A percentile compares a stretch with the other conserved stretches of the same genome.
phyloP scores from a whole-genome alignment of 345 rosid genomes.

The Jatropha curcas region DNA sequence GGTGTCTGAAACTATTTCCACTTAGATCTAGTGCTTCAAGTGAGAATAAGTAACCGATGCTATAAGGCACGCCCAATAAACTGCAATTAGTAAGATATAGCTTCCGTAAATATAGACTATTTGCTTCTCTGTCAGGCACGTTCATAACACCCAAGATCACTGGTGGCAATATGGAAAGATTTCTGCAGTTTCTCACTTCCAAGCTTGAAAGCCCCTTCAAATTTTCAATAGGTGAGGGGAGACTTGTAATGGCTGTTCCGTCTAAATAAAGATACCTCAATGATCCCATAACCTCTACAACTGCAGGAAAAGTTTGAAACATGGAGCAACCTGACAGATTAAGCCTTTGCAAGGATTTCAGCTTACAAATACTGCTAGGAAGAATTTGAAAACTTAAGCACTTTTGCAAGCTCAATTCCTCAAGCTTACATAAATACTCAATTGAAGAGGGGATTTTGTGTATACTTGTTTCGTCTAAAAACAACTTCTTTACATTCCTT shows the following conservation, averaged over 20 bases:
- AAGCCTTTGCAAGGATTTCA: conserved; percentile 5
- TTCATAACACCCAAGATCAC: too few species aligned
- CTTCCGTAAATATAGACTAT: not conserved
- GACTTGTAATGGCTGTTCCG: not conserved
- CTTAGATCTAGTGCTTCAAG: conserved; percentile 1
- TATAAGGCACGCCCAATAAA: not conserved
- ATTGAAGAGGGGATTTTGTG: conserved; percentile 13
- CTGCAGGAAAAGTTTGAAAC: not conserved
- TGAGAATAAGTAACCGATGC: not conserved
- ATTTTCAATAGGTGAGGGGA: conserved; percentile 3
- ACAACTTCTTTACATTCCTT: not conserved
- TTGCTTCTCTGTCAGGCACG: not conserved
- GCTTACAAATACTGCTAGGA: conserved; percentile 5
- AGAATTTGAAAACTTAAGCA: conserved; percentile 3
- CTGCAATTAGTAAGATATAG: not conserved
- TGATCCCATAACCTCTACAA: not conserved
- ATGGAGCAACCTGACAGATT: conserved; percentile 4
- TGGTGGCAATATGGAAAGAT: not conserved
- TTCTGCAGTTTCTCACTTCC: not conserved
- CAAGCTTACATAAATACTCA: not conserved
- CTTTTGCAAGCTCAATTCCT: conserved; percentile 2
- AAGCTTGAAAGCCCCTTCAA: not conserved
- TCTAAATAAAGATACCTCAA: conserved; percentile 4
- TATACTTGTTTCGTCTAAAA: conserved; percentile 12
- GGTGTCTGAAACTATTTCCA: not conserved